A percentile compares a stretch with the other conserved stretches of the same genome.
phyloP scores from a whole-genome alignment of 192 early-diverging fungal species.

The Entrophospora sp. region DNA sequence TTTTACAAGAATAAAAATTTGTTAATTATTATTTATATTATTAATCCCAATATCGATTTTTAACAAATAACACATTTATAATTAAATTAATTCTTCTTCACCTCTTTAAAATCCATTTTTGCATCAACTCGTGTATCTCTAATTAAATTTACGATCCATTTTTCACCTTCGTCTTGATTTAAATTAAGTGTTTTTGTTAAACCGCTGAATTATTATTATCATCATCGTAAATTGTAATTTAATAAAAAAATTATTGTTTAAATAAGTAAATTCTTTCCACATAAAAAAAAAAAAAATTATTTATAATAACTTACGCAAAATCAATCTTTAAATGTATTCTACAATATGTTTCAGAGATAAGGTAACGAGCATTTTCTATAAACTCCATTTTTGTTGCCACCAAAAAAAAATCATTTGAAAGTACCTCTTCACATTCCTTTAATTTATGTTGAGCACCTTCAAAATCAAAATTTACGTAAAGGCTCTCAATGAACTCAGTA shows the following conservation, averaged over 20 bases:
- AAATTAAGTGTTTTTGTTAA: slow-evolving; percentile 76
- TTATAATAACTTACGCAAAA: slow-evolving; percentile 39
- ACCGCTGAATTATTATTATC: too few species aligned
- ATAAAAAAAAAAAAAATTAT: too few species aligned
- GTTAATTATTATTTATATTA: too few species aligned
- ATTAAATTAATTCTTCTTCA: too few species aligned
- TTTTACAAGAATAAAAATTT: too few species aligned
- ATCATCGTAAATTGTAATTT: neutral
- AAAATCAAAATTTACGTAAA: slow-evolving; percentile 93
- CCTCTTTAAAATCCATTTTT: slow-evolving; percentile 89
- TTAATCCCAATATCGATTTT: slow-evolving; percentile 17
- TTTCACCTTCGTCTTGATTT: slow-evolving; percentile 82
- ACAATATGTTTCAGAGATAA: slow-evolving; percentile 95
- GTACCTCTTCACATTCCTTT: slow-evolving; percentile 76
- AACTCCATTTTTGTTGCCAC: slow-evolving; percentile 79
- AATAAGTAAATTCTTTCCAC: too few species aligned
- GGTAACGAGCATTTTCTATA: slow-evolving; percentile 84
- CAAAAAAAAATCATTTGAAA: slow-evolving; percentile 88
- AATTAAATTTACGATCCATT: slow-evolving; percentile 96
- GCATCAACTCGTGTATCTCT: slow-evolving; percentile 91
- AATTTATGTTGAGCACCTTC: slow-evolving; percentile 79
- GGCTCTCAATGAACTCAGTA: slow-evolving; percentile 84
- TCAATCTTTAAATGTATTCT: slow-evolving; percentile 94
- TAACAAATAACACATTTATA: too few species aligned
- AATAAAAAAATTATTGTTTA: neutral